phyloP scores from a whole-genome alignment of 352 stramenopile genomes.

The Elongisporangium prolatum region DNA sequence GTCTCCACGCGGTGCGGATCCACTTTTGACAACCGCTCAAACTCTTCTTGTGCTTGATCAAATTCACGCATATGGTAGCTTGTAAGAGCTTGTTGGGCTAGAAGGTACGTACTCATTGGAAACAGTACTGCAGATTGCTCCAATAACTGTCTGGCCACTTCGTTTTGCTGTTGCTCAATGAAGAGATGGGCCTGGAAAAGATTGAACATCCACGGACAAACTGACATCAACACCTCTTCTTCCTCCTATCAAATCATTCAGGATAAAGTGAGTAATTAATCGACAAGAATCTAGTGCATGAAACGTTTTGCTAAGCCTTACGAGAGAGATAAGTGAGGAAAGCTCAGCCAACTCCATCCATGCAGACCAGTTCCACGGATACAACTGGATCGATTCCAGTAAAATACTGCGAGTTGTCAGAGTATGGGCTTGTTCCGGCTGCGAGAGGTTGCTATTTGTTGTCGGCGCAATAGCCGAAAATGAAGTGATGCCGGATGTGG shows the following conservation, averaged over 20 bases:
- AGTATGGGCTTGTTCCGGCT: neutral
- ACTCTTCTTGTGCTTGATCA: slow-evolving; percentile 71
- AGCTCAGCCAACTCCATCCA: slow-evolving; percentile 93
- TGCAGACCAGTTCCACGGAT: slow-evolving; percentile 94
- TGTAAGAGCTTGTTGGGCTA: slow-evolving; percentile 68
- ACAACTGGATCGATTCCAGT: slow-evolving; percentile 60
- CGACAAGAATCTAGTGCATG: neutral
- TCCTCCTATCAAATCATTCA: slow-evolving; percentile 33
- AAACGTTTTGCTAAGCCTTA: slow-evolving; percentile 16
- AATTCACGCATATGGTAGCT: slow-evolving; percentile 86
- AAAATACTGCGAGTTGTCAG: slow-evolving; percentile 62
- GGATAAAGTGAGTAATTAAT: slow-evolving; percentile 8
- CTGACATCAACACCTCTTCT: slow-evolving; percentile 38
- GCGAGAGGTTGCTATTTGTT: slow-evolving; percentile 3
- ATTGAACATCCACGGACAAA: slow-evolving; percentile 77
- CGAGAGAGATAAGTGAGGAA: slow-evolving; percentile 53
- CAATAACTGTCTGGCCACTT: slow-evolving; percentile 52
- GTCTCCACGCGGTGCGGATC: slow-evolving; percentile 77
- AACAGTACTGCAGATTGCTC: slow-evolving; percentile 47
- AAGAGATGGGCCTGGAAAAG: slow-evolving; percentile 80
- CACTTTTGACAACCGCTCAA: slow-evolving; percentile 48
- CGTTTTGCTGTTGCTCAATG: slow-evolving; percentile 75
- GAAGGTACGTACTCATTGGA: slow-evolving; percentile 64
- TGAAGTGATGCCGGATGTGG: slow-evolving; percentile 12
- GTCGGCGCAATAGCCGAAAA: slow-evolving; percentile 1